Base-by-base conservation (phyloP, 306 rosid genomes). In the Abrus pulchellus region DNA sequence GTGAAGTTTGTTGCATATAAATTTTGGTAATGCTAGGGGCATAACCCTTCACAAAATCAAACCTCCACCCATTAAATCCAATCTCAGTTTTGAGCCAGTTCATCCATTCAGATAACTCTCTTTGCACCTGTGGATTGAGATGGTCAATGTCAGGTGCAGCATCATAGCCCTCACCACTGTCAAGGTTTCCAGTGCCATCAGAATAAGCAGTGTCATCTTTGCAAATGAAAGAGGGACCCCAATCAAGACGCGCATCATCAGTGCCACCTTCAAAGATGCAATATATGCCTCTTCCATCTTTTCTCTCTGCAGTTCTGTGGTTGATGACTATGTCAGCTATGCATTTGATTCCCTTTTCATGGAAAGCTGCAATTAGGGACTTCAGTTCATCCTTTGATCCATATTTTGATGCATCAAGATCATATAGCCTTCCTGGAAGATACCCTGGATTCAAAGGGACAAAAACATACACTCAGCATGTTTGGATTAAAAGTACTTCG, bases 201-300 rank as follows among this genome's bases (percentile, higher is more conserved):
- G 98, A 94, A 73, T 92, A 94, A 0, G 41, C 11, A 13, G 80
- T 85, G 86, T 92, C 97, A 32, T 90, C 94, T 65, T 6, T 78
- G 87, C 97, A 94, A 32, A 94, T 92, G 90, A 87, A 89, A 29
- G 82, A 66, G 0, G 94, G 92, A 1, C 92, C 94, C 98, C 94
- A 94, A 56, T 92, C 97, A 1, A 94, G 97, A 7, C 86, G 85
- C 11, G 56, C 6, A 67, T 94, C 97, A 0, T 85, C 41, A 0
- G 97, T 94, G 3, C 97, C 98, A 28, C 98, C 94, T 82, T 94
- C 97, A 45, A 92, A 92, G 83, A 94, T 74, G 90, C 90, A 79
- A 74, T 88, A 92, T 7, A 84, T 87, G 29, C 97, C 94, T 82
- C 97, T 88, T 4, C 28, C 76, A 11, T 92, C 97, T 57, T 85